Evolutionary conservation across 2,329 filamentous ascomycete genomes (phyloP), one percentile per base, ranked within the genome.

Genomic region (Exophiala oligosperma): DNA sequence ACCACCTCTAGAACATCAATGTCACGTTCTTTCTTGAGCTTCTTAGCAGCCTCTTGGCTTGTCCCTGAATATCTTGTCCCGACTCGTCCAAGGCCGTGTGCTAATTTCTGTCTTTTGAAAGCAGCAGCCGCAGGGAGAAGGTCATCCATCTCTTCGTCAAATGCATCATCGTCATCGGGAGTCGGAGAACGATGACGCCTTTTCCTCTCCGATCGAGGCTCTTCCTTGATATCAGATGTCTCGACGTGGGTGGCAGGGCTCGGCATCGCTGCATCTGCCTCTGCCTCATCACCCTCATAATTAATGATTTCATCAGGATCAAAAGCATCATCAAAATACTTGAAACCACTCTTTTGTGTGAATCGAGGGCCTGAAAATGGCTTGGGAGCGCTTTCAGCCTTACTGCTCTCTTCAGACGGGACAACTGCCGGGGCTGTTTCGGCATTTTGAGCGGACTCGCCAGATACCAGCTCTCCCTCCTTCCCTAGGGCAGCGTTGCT

Each of bases 101-200:
- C 60, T 84, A 64, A 53, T 14, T 88, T 86, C 23, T 89, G 86
- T n/a, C 87, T 85, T 71, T 96, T 97, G 69, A 92, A 84, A 4
- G 86, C 86, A 28, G 88, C 85, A 2, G 90, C 86, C 1, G 87
- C 90, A 0, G 92, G 90, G 1, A 92, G 85, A 55, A 96, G 82
- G 12, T 91, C 86, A 71, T 93, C 84, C 7, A 89, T 73, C 46
- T 88, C 83, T 54, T 84, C 75, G 37, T 74, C 72, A 35, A 73
- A 68, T 11, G 73, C 60, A 14, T 68, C 69, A 11, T 71, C 67
- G 26, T 71, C 65, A 2, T 67, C 52, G 24, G 66, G 64, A 32
- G 64, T 61, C 2, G 67, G 61, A 23, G 68, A 67, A 54, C 71
- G 73, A 32, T 59, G 67, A 46, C 67, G 64, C 40, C 71, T 69